Evolutionary conservation across 495 filamentous ascomycete species (phyloP).

Genomic region (Podospora pseudoanserina): DNA sequence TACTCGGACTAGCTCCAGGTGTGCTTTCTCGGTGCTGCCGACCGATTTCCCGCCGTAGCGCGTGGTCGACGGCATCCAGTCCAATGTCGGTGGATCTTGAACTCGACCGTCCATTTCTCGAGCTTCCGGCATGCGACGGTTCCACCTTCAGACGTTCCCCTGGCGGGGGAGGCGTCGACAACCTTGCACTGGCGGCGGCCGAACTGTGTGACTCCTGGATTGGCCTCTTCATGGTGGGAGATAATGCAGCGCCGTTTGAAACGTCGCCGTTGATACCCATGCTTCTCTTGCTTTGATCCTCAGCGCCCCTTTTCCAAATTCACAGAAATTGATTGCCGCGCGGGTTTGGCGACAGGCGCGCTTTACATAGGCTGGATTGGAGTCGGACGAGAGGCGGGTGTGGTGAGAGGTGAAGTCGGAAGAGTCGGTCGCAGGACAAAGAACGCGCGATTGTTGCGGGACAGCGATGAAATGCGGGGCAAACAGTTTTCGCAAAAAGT

Average conservation of each 20-base stretch:
- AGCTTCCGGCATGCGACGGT: slow-evolving; percentile 29
- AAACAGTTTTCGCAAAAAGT: neutral
- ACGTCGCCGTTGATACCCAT: slow-evolving; percentile 40
- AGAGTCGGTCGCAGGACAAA: slow-evolving; percentile 8
- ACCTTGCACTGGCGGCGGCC: slow-evolving; percentile 29
- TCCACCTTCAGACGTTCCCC: slow-evolving; percentile 36
- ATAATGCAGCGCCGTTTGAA: slow-evolving; percentile 25
- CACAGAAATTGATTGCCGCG: neutral
- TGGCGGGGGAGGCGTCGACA: slow-evolving; percentile 39
- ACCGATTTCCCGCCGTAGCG: slow-evolving; percentile 32
- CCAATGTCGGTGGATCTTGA: slow-evolving; percentile 27
- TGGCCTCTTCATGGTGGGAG: slow-evolving; percentile 36
- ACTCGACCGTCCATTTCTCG: slow-evolving; percentile 31
- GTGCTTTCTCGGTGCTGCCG: slow-evolving; percentile 59
- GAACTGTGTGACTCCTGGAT: slow-evolving; percentile 33
- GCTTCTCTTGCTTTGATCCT: neutral
- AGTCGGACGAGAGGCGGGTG: neutral
- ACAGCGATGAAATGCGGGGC: slow-evolving; percentile 1
- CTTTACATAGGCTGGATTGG: neutral
- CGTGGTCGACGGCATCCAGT: slow-evolving; percentile 34
- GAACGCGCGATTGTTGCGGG: neutral
- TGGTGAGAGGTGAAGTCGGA: neutral
- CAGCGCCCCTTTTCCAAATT: neutral
- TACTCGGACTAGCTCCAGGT: slow-evolving; percentile 71
- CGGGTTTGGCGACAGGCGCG: neutral